Conservation (phyloP, 2,329 filamentous ascomycete species). For the Pseudomassariella vexata region DNA sequence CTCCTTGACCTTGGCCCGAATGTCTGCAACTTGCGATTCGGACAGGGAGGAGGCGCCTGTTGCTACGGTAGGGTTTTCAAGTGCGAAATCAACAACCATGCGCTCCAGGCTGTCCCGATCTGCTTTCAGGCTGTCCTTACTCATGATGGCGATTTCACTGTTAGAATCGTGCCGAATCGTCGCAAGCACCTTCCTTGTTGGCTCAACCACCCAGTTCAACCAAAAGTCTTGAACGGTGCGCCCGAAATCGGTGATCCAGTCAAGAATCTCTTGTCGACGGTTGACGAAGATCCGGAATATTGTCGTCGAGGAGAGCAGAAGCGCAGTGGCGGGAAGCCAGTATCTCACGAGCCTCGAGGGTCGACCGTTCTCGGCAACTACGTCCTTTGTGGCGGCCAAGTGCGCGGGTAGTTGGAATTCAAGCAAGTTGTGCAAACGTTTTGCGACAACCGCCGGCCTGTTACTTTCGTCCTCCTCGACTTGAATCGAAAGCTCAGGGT, state of each 20-base stretch:
- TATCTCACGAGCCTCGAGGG: conserved; percentile 74
- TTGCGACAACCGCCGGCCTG: conserved; percentile 56
- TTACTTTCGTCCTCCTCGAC: conserved; percentile 38
- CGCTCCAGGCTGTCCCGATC: conserved; percentile 89
- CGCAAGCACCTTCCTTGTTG: conserved; percentile 72
- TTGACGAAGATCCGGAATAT: conserved; percentile 74
- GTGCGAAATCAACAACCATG: conserved; percentile 96
- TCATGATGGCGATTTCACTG: conserved; percentile 96
- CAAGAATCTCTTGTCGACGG: conserved; percentile 67
- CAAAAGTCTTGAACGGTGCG: conserved; percentile 82
- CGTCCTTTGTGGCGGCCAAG: conserved; percentile 43
- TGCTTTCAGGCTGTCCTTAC: conserved; percentile 81
- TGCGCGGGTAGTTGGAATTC: conserved; percentile 64
- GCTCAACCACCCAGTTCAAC: conserved; percentile 93
- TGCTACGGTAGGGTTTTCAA: conserved; percentile 67
- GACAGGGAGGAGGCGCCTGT: conserved; percentile 47
- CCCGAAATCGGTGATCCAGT: conserved; percentile 76
- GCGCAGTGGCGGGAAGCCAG: conserved; percentile 71
- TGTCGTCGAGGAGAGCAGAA: conserved; percentile 79
- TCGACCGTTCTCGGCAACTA: conserved; percentile 63
- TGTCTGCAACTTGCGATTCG: conserved; percentile 65
- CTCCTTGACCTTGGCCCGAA: conserved; percentile 76
- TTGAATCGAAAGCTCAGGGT: conserved; percentile 51
- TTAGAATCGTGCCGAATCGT: conserved; percentile 91
- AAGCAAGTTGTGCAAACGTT: conserved; percentile 65